Base-by-base conservation (phyloP, 371 early-diverging fungal species). In the Mucor velutinosus region DNA sequence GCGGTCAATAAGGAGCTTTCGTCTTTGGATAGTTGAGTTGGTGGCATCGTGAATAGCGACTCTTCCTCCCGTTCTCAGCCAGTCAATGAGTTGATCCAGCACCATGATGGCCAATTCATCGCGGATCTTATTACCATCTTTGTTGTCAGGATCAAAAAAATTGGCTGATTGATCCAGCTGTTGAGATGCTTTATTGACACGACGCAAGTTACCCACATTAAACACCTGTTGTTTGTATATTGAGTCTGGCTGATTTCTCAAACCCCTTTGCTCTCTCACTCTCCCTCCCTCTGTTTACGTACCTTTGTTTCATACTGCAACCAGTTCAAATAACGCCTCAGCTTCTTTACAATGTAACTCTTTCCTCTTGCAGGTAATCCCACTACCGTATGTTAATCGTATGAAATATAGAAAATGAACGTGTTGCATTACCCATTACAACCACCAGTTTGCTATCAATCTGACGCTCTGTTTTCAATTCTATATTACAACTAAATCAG, bases 1-100 rank as follows among this genome's bases (percentile, higher is more conserved):
- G 14, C 92, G 82, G 14, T 92, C 88, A 62, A 92, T 65, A 23
- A 95, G 73, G 30, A 85, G 64, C 43, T 84, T 79, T 72, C 89
- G 82, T 74, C 95, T 78, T 63, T 86, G 87, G 25, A 87, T 67
- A 0, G 93, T 94, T 1, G 95, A 91, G 73, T 95, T 95, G 12
- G 95, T 95, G 0, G 95, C 95, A 76, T 95, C 95, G 67, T 94
- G 94, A 53, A 95, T 93, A 29, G 92, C 96, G 8, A 94, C 91
- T 41, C 90, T 87, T 11, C 93, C 93, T 4, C 77, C 76, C 12
- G 76, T 65, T 37, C 86, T 83, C 47, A 95, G 78, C 96, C 96
- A 95, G 7, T 78, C 67, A 35, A 94, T 82, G 27, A 92, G 67
- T 65, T 94, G 93, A n/a, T 94, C 93, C 39, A 95, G 75, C 12